A percentile compares a stretch with the other conserved stretches of the same genome.
phyloP scores from a whole-genome alignment of 768 basidiomycete genomes.

The Leccinum aurantiacum region DNA sequence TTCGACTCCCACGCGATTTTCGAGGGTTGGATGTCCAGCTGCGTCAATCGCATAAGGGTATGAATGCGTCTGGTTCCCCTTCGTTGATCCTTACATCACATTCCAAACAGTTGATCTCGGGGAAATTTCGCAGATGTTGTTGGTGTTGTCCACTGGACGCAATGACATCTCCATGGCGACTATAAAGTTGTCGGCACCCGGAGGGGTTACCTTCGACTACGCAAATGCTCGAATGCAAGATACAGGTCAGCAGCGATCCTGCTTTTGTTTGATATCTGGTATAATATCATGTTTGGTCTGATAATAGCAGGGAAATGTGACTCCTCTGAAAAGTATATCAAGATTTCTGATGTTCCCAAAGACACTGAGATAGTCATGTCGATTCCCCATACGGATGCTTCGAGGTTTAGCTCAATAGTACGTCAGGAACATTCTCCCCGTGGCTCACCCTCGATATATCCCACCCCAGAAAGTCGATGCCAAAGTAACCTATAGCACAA shows the following conservation, averaged over 20 bases:
- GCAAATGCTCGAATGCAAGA: slow-evolving; percentile 42
- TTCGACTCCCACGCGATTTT: slow-evolving; percentile 63
- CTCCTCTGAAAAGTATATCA: slow-evolving; percentile 42
- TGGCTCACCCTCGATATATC: slow-evolving; percentile 1
- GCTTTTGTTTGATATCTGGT: slow-evolving; percentile 13
- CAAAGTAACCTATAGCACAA: slow-evolving; percentile 67
- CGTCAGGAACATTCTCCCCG: slow-evolving; percentile 20
- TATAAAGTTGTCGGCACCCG: slow-evolving; percentile 55
- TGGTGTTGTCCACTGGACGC: slow-evolving; percentile 64
- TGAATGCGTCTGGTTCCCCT: slow-evolving; percentile 17
- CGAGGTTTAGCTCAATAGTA: slow-evolving; percentile 62
- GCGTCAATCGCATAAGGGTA: slow-evolving; percentile 49
- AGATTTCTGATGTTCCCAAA: slow-evolving; percentile 47
- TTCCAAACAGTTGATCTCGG: slow-evolving; percentile 62
- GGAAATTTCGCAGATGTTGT: slow-evolving; percentile 49
- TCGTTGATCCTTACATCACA: slow-evolving; percentile 5
- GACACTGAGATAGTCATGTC: slow-evolving; percentile 48
- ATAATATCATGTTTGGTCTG: slow-evolving; percentile 5
- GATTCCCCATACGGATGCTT: slow-evolving; percentile 67
- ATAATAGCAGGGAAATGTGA: slow-evolving; percentile 34
- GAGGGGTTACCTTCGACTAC: slow-evolving; percentile 49
- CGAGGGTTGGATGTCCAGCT: slow-evolving; percentile 64
- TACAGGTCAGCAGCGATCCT: slow-evolving; percentile 26
- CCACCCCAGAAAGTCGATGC: slow-evolving; percentile 63
- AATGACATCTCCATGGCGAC: slow-evolving; percentile 59